Evolutionary conservation across 1,139 yeast species (phyloP).

Genomic region (Pneumocystis jirovecii): DNA sequence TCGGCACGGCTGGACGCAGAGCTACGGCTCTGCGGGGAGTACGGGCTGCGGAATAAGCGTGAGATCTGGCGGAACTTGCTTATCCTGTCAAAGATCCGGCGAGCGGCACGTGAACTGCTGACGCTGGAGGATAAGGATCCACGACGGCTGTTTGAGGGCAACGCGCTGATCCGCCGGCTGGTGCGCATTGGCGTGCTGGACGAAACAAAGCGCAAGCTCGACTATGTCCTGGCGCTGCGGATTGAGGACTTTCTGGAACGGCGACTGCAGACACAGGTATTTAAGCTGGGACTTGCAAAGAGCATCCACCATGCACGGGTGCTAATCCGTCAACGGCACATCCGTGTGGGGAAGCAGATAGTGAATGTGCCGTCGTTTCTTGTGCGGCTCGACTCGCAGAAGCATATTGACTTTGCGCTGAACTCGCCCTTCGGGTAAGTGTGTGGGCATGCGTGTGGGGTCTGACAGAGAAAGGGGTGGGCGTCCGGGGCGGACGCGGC

Average conservation of each 20-base stretch:
- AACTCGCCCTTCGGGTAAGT: slow-evolving; percentile 76
- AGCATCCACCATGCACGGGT: slow-evolving; percentile 99
- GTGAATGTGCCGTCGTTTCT: slow-evolving; percentile 98
- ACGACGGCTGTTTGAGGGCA: slow-evolving; percentile 99
- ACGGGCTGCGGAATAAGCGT: slow-evolving; percentile 99
- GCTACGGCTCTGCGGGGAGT: slow-evolving; percentile 98
- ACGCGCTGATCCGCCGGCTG: slow-evolving; percentile 94
- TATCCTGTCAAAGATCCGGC: slow-evolving; percentile 97
- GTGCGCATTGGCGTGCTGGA: slow-evolving; percentile 97
- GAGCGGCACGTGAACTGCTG: slow-evolving; percentile 99
- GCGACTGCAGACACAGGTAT: slow-evolving; percentile 99
- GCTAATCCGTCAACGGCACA: slow-evolving; percentile 96
- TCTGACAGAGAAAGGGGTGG: slow-evolving; percentile 53
- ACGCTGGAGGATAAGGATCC: slow-evolving; percentile 99
- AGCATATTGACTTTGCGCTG: slow-evolving; percentile 98
- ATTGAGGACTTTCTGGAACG: slow-evolving; percentile 99
- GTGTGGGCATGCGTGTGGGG: too few species aligned
- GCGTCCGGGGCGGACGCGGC: slow-evolving; percentile 99
- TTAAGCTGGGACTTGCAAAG: slow-evolving; percentile 99
- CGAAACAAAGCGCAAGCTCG: slow-evolving; percentile 99
- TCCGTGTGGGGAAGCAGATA: slow-evolving; percentile 99
- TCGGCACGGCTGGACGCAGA: slow-evolving; percentile 51
- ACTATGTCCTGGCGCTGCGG: slow-evolving; percentile 96
- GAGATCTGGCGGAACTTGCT: slow-evolving; percentile 97
- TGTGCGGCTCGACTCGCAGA: slow-evolving; percentile 99